phyloP scores from a whole-genome alignment of 441 rosid genomes.

The Brassica balearica region DNA sequence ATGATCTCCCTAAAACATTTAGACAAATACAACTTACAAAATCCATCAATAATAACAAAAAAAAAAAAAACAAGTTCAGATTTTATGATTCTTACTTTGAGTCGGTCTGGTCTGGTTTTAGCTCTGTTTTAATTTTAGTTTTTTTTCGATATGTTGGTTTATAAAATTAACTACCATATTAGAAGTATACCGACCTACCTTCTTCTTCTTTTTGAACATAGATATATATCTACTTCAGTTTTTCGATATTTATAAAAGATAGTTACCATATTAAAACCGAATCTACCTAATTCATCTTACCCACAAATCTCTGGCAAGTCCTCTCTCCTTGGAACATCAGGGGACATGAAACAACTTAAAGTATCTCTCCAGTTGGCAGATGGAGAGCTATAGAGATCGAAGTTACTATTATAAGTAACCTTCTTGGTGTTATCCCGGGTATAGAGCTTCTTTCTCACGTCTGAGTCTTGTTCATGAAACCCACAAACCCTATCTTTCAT shows the following conservation, averaged over 20 bases:
- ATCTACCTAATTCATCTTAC: slow-evolving; percentile 23
- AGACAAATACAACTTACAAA: not conserved
- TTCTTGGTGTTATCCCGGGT: slow-evolving; percentile 15
- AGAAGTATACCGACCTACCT: too few species aligned
- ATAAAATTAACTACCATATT: too few species aligned
- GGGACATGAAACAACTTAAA: slow-evolving; percentile 49
- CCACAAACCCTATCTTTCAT: too few species aligned
- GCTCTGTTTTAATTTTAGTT: too few species aligned
- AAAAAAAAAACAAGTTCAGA: not conserved
- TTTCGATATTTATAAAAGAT: too few species aligned
- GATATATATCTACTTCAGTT: too few species aligned
- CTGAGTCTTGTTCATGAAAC: too few species aligned
- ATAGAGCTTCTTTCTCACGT: too few species aligned
- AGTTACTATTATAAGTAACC: slow-evolving; percentile 48
- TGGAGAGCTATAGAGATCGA: slow-evolving; percentile 46
- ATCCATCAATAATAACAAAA: not conserved
- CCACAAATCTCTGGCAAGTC: slow-evolving; percentile 59
- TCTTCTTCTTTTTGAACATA: too few species aligned
- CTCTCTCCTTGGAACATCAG: slow-evolving; percentile 50
- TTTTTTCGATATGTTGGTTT: too few species aligned
- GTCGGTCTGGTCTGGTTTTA: too few species aligned
- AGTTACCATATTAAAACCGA: not conserved
- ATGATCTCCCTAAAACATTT: slow-evolving; percentile 48
- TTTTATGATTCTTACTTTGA: not conserved
- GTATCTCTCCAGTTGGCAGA: slow-evolving; percentile 63